Evolutionary conservation across 257 asterid genomes (phyloP).

Genomic region (Linaria vulgaris): DNA sequence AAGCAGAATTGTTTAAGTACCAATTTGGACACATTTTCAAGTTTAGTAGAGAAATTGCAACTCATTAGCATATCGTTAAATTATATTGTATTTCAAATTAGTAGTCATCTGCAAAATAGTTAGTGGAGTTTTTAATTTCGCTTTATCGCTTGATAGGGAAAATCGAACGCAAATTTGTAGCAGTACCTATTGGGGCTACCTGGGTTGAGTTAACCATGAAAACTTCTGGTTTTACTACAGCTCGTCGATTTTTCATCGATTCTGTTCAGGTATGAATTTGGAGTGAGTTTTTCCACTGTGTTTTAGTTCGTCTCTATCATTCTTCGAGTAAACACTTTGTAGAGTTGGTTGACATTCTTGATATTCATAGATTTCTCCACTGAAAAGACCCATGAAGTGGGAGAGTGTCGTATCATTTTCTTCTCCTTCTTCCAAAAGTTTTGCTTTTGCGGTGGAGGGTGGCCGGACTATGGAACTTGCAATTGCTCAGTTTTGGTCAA

Average conservation of each 20-base stretch:
- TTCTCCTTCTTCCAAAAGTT: constrained; percentile 91
- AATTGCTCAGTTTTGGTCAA: constrained; percentile 96
- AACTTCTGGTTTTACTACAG: constrained; percentile 78
- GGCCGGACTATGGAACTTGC: constrained; percentile 92
- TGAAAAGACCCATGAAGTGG: constrained; percentile 93
- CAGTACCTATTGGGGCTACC: constrained; percentile 93
- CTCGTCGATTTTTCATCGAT: constrained; percentile 80
- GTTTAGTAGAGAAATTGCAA: not conserved
- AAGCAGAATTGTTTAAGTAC: too few species aligned
- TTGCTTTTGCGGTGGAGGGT: constrained; percentile 79
- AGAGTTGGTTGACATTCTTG: constrained; percentile 37
- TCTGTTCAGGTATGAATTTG: constrained; percentile 75
- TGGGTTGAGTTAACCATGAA: constrained; percentile 93
- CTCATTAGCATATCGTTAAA: not conserved
- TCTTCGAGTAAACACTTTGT: constrained; percentile 17
- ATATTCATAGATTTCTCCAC: constrained; percentile 66
- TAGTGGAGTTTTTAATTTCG: constrained; percentile 20
- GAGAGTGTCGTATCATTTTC: constrained; percentile 77
- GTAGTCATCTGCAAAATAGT: constrained; percentile 6
- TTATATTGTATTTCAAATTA: not conserved
- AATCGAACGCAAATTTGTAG: constrained; percentile 80
- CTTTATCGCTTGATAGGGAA: constrained; percentile 51
- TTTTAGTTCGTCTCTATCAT: constrained; percentile 16
- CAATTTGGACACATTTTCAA: too few species aligned
- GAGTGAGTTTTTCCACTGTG: constrained; percentile 11